These are phyloP conservation scores for Myriangium duriaei DNA, from an alignment of 2,329 filamentous ascomycete species.

Conservation along the genomic window DNA sequence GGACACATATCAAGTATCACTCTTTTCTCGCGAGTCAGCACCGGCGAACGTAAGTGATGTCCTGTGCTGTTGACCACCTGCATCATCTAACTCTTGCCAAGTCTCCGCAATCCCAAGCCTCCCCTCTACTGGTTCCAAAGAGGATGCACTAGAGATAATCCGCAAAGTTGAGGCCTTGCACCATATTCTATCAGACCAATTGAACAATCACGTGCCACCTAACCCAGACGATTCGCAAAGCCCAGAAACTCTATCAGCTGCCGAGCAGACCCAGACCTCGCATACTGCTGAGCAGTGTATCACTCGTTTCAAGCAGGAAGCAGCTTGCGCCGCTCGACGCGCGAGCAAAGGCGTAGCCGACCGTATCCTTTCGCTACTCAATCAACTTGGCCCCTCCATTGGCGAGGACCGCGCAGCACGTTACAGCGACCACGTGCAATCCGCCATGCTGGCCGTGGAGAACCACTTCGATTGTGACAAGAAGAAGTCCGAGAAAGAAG, in stretches of 20 bases:
- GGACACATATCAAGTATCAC: conserved; percentile 8
- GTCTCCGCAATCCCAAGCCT: no score
- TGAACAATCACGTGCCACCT: no score
- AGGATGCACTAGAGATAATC: neutral
- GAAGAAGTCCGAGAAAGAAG: neutral
- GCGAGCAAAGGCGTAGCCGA: neutral
- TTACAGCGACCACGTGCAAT: neutral
- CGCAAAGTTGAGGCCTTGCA: neutral
- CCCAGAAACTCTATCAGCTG: no score
- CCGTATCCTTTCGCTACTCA: neutral
- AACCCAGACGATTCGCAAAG: no score
- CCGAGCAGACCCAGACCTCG: no score
- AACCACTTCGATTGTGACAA: neutral
- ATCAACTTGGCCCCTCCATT: neutral
- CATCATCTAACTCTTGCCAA: no score
- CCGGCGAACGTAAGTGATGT: neutral
- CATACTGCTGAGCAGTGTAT: neutral
- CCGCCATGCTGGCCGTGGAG: neutral
- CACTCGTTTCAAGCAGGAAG: neutral
- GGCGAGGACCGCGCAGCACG: neutral
- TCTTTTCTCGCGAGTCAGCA: conserved; percentile 8
- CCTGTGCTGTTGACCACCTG: no score
- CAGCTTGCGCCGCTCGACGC: neutral
- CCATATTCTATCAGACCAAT: neutral
- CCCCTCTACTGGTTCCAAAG: no score